Evolutionary conservation across 768 basidiomycete genomes (phyloP), one percentile per base, ranked within the genome.

Genomic region (Termitomyces sp.): DNA sequence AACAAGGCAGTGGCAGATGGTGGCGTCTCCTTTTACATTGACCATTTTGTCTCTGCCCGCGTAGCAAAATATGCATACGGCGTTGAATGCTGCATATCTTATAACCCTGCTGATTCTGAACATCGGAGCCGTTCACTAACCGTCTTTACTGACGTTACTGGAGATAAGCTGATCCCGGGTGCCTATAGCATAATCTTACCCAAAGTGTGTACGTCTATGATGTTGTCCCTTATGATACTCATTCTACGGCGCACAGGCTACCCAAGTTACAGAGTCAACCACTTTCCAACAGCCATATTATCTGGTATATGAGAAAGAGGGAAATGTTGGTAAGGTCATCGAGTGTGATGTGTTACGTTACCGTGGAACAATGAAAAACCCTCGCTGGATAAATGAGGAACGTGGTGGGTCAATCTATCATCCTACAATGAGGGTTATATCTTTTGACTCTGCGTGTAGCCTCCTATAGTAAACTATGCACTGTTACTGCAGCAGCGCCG

Each of bases 251-350:
- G 3, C 22, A 22, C 15, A 81, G 80, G 65, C 75, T 70, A 58
- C 78, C 68, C 70, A 70, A 70, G 65, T 70, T 11, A 62, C 65
- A 6, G 66, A 69, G 61, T 65, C 54, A 6, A 60, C 54, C 16
- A 65, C 65, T 42, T 70, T 69, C 45, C 59, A 66, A 16, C 54
- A 51, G 9, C 31, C 59, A 34, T 67, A 61, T 39, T 34, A 16
- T 27, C 49, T 31, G 6, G n/a, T 41, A 0, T 48, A n/a, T 24
- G 41, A 37, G 2, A 52, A 54, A 1, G 39, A 8, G 15, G 46
- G 41, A 20, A 42, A 55, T 6, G 53, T 62, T 24, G 18, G 12
- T 4, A 6, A 51, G n/a, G 48, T 55, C 16, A 45, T 62, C 13
- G 0, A 7, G 2, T 49, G 58, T 12, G 49, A 60, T 16, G 57